Percentiles rank a stretch among this genome's conserved stretches.
phyloP scores from a whole-genome alignment of 1,284 basidiomycete genomes.

The Spongiforma sp. region DNA sequence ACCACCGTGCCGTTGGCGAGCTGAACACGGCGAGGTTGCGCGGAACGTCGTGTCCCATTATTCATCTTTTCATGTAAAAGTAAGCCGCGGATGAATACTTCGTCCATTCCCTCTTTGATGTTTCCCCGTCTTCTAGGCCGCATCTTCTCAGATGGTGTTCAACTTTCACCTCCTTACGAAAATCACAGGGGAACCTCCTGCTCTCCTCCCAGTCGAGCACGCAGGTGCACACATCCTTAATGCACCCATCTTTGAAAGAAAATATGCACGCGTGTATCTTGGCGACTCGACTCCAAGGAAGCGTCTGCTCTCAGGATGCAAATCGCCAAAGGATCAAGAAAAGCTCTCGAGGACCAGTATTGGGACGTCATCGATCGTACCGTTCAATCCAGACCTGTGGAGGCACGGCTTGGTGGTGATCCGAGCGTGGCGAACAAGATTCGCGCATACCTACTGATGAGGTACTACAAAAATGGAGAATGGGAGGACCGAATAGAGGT shows the following conservation, averaged over 20 bases:
- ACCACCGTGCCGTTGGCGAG: constrained; percentile 79
- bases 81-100: constrained; percentile 36
- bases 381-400: constrained; percentile 82
- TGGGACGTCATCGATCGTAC: constrained; percentile 87
- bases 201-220: constrained; percentile 73
- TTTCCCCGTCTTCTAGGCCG: constrained; percentile 41
- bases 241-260: constrained; percentile 72
- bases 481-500: constrained; percentile 91
- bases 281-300: constrained; percentile 72
- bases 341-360: constrained; percentile 85
- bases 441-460: constrained; percentile 82
- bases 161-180: constrained; percentile 74
- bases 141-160: constrained; percentile 64
- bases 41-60: constrained; percentile 74
- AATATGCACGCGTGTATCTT: constrained; percentile 74
- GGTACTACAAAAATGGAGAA: constrained; percentile 81
- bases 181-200: constrained; percentile 72
- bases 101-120: constrained; percentile 1
- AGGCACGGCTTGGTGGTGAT: constrained; percentile 91
- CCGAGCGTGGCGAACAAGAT: constrained; percentile 92
- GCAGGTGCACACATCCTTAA: constrained; percentile 81
- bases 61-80: constrained; percentile 73
- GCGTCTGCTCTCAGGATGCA: constrained; percentile 65
- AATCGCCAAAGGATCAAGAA: constrained; percentile 75
- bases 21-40: constrained; percentile 76